Evolutionary conservation across 371 early-diverging fungal genomes (phyloP), one percentile per base, ranked within the genome.

Genomic region (Mucor plumbeus): DNA sequence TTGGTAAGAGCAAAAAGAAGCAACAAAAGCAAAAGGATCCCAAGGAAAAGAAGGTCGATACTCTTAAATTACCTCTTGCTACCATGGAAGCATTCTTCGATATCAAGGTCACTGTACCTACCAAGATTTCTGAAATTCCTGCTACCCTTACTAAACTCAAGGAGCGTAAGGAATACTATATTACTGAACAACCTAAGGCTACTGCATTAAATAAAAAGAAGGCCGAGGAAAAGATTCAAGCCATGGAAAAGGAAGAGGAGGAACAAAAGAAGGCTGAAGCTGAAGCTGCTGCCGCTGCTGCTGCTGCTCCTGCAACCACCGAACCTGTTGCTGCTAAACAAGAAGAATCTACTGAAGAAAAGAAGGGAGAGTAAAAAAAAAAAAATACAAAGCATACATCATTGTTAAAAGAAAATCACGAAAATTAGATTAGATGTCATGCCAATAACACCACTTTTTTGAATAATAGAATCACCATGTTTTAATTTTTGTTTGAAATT

Each of bases 161-260:
- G 68, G 91, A 84, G 54, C 90, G 91, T 78, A 91, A 87, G 77
- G 78, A 83, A 21, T 81, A 86, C 69, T 96, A 81, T 76, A 64
- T 90, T 57, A 88, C 87, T 56, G 90, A 91, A 77, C 95, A 95
- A 80, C 91, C 85, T 35, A 85, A 82, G 65, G 90, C 83, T 14
- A 96, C 97, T 40, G 89, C 79, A 13, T 91, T 91, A 72, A 95
- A 95, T 84, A 94, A 91, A 87, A 88, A 83, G 72, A 90, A 90
- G 81, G 96, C 94, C 34, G 91, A 95, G 77, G 94, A 88, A 60
- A 91, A 90, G 82, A 92, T 95, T 64, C 88, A 88, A 38, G 87
- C 86, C 61, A 80, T 93, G 72, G 72, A 81, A 68, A 82, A 87
- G 43, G 83, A 85, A 76, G 79, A 82, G 53, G 77, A 87, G 21